These are phyloP conservation scores for Tylopilus sp. DNA, from an alignment of 768 basidiomycete species.

Conservation along the genomic window DNA sequence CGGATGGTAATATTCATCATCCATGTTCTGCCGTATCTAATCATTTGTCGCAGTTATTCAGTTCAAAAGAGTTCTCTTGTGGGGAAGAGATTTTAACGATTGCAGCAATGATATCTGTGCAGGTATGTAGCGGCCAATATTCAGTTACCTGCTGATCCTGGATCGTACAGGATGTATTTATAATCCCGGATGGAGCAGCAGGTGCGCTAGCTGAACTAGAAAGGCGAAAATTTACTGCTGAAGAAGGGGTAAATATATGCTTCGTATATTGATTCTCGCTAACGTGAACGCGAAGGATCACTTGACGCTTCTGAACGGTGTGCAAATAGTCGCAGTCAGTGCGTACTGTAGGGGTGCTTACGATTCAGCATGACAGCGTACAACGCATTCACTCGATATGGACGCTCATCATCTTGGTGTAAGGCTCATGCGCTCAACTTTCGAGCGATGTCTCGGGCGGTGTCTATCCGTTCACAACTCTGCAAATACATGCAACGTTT, in stretches of 20 bases:
- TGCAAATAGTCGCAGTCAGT: background rate
- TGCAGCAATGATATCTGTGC: slow-evolving; percentile 91
- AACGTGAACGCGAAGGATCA: slow-evolving; percentile 64
- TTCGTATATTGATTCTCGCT: background rate
- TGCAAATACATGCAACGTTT: slow-evolving; percentile 95
- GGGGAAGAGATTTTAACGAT: slow-evolving; percentile 96
- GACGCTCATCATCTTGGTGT: slow-evolving; percentile 89
- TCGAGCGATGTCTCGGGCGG: slow-evolving; percentile 87
- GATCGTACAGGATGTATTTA: slow-evolving; percentile 71
- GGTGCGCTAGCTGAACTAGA: slow-evolving; percentile 90
- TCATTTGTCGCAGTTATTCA: slow-evolving; percentile 60
- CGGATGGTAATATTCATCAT: slow-evolving; percentile 64
- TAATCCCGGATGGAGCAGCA: slow-evolving; percentile 80
- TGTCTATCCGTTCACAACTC: slow-evolving; percentile 93
- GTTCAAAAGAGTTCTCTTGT: slow-evolving; percentile 80
- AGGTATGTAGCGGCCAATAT: slow-evolving; percentile 44
- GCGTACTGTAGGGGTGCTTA: slow-evolving; percentile 1
- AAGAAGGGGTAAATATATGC: slow-evolving; percentile 76
- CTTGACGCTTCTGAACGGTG: slow-evolving; percentile 89
- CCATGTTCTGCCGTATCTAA: slow-evolving; percentile 1
- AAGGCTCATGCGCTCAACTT: slow-evolving; percentile 90
- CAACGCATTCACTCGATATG: slow-evolving; percentile 86
- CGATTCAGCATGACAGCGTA: slow-evolving; percentile 68
- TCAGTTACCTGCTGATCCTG: background rate
- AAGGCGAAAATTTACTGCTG: slow-evolving; percentile 92